Conservation (phyloP, 768 basidiomycete genomes). For the Hortiboletus flavorubellus region DNA sequence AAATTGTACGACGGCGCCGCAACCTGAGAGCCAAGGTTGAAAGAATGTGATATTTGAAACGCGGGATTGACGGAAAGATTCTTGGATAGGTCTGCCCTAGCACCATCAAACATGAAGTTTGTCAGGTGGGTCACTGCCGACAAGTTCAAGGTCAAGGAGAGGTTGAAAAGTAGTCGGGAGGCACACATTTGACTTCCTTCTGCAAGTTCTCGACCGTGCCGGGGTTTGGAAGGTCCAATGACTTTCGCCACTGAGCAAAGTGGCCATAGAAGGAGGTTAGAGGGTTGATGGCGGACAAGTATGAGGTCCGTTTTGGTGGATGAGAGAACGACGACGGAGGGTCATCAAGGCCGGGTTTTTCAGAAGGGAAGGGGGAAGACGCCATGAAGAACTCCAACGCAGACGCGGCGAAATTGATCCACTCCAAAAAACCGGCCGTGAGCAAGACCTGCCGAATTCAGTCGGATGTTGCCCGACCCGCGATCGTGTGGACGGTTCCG, state of each 20-base stretch:
- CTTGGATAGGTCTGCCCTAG: slow-evolving; percentile 93
- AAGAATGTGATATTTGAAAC: slow-evolving; percentile 98
- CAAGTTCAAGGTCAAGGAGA: background rate
- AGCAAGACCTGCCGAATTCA: slow-evolving; percentile 18
- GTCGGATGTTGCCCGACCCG: no score
- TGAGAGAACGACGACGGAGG: slow-evolving; percentile 34
- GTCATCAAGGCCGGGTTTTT: slow-evolving; percentile 42
- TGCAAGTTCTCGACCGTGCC: slow-evolving; percentile 90
- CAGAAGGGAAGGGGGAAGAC: slow-evolving; percentile 37
- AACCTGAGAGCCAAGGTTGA: slow-evolving; percentile 86
- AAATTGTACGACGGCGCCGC: slow-evolving; percentile 89
- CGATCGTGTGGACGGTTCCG: no score
- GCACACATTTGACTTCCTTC: slow-evolving; percentile 86
- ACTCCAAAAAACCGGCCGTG: slow-evolving; percentile 36
- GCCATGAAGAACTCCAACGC: slow-evolving; percentile 37
- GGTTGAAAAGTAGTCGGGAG: slow-evolving; percentile 2
- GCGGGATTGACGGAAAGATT: slow-evolving; percentile 89
- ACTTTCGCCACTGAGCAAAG: slow-evolving; percentile 78
- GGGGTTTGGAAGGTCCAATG: slow-evolving; percentile 84
- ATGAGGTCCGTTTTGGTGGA: slow-evolving; percentile 39
- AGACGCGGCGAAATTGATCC: slow-evolving; percentile 23
- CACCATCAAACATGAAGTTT: slow-evolving; percentile 97
- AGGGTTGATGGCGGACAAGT: slow-evolving; percentile 40
- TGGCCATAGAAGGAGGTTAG: slow-evolving; percentile 65
- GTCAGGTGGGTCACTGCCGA: slow-evolving; percentile 79